These are phyloP conservation scores for Mycena vulgaris DNA, from an alignment of 768 basidiomycete species.

Conservation along the genomic window DNA sequence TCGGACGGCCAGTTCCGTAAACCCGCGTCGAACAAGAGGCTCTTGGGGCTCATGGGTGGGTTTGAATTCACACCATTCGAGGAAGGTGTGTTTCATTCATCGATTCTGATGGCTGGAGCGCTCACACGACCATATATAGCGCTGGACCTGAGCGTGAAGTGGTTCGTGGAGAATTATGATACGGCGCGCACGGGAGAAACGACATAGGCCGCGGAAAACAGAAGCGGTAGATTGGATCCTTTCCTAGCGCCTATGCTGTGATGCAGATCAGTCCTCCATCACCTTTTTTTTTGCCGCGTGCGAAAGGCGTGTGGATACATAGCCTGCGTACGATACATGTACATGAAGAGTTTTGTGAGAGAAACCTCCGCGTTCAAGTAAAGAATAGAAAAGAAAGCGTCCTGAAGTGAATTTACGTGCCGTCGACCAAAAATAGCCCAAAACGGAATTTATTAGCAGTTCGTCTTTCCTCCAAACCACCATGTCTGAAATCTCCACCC, in stretches of 20 bases:
- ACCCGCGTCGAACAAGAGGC: slow-evolving; percentile 94
- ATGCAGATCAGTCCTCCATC: slow-evolving; percentile 19
- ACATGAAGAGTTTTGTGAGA: too few species aligned
- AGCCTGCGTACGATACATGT: too few species aligned
- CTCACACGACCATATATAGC: slow-evolving; percentile 58
- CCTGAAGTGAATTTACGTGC: background rate
- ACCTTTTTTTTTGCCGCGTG: slow-evolving; percentile 5
- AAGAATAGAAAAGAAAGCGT: too few species aligned
- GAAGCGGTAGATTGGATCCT: too few species aligned
- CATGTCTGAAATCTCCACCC: slow-evolving; percentile 62
- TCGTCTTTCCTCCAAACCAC: slow-evolving; percentile 36
- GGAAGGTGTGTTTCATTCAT: slow-evolving; percentile 61
- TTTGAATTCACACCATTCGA: slow-evolving; percentile 96
- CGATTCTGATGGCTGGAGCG: slow-evolving; percentile 35
- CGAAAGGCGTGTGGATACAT: background rate
- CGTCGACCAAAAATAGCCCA: background rate
- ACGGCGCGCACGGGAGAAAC: slow-evolving; percentile 60
- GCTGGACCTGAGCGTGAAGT: slow-evolving; percentile 81
- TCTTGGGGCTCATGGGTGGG: slow-evolving; percentile 80
- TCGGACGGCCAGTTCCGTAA: slow-evolving; percentile 97
- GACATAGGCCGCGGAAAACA: slow-evolving; percentile 1
- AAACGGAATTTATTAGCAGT: background rate
- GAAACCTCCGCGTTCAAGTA: too few species aligned
- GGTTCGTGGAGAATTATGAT: slow-evolving; percentile 90
- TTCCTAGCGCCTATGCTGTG: background rate